Evolutionary conservation across 495 filamentous ascomycete genomes (phyloP), one percentile per base, ranked within the genome.

Genomic region (Parachaetomium inaequale): DNA sequence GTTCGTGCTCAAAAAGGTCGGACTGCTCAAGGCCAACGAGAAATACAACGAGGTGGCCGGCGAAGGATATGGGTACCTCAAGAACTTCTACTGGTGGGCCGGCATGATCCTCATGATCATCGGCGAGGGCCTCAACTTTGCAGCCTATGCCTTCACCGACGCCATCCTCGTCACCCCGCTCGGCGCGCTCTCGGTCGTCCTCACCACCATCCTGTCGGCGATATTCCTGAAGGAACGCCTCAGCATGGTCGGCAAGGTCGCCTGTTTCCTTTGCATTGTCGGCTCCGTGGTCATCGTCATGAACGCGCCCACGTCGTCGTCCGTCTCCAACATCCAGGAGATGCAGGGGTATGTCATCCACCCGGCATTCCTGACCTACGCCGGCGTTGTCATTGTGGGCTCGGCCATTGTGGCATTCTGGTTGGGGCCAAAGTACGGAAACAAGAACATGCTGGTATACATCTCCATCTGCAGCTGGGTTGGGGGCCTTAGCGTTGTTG

Each of bases 61-160:
- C 53, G 93, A 98, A 73, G 94, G 94, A 34, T 98, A 98, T 72
- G 95, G 94, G 62, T 98, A 98, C 73, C 84, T 98, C 67, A 96
- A 95, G 82, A 98, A 98, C 71, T 76, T 81, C 21, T 97, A 82
- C 78, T 98, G 94, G 94, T 98, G 94, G 94, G 73, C 76, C 25
- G 94, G 94, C 64, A 98, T 98, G 95, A 92, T 84, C 21, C 79
- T 98, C 70, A 98, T 98, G 94, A 95, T 98, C 65, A 69, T 98
- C 45, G 94, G 94, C 53, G 94, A 98, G 76, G 85, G 94, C 36
- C 96, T 93, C 84, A 98, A 98, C 75, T 97, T 98, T 69, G 92
- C 90, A 59, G 95, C 94, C 25, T 98, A 98, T 71, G 90, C 91
- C 49, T 98, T 98, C 70, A 93, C 94, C 67, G 94, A 98, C 74